A percentile compares a stretch with the other conserved stretches of the same genome.
phyloP scores from a whole-genome alignment of 2,329 filamentous ascomycete genomes.

The Fusarium vanettenii region DNA sequence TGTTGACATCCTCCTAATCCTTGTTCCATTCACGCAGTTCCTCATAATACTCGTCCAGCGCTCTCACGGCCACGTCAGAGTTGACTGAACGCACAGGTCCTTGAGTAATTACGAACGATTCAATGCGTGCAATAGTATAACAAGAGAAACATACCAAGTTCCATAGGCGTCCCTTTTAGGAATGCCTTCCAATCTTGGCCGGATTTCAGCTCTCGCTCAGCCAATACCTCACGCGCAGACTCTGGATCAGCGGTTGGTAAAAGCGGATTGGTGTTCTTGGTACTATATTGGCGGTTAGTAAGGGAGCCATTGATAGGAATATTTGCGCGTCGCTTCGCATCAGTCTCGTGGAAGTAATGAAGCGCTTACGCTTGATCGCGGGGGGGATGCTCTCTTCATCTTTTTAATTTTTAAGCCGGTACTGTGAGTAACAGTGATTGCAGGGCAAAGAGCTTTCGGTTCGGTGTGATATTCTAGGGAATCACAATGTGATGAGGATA shows the following conservation, averaged over 20 bases:
- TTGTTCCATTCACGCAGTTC: neutral
- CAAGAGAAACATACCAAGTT: neutral
- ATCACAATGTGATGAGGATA: neutral
- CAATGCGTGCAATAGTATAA: neutral
- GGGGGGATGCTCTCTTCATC: neutral
- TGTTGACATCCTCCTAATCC: neutral
- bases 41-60: neutral
- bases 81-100: neutral
- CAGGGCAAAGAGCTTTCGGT: neutral
- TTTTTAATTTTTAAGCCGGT: neutral
- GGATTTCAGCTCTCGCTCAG: neutral
- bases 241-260: neutral
- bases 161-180: neutral
- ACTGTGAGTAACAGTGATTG: neutral
- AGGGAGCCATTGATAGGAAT: neutral
- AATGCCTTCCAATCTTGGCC: neutral
- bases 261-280: neutral
- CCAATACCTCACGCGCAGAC: neutral
- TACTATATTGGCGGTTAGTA: neutral
- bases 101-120: neutral
- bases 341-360: neutral
- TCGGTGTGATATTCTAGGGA: neutral
- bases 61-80: neutral
- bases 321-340: neutral
- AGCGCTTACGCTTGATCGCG: neutral